These are phyloP conservation scores for Plectranthus barbatus DNA, from an alignment of 257 asterid species.

Conservation along the genomic window DNA sequence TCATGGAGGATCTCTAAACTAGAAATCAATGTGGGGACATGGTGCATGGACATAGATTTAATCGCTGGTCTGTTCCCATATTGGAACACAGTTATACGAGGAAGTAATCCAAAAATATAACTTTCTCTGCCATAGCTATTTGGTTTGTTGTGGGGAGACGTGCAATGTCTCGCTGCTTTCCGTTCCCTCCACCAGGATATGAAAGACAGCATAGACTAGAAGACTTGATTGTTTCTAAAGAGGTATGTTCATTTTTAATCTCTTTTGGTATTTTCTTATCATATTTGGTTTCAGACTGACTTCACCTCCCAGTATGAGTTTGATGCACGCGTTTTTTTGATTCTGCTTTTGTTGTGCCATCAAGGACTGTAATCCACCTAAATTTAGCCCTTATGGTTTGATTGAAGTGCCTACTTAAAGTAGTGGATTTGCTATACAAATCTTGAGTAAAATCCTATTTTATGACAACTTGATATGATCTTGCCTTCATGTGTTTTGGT, in stretches of 20 bases:
- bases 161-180: constrained; percentile 98
- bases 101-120: constrained; percentile 30
- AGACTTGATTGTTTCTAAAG: constrained; percentile 48
- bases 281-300: not conserved
- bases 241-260: constrained; percentile 40
- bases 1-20: constrained; percentile 35
- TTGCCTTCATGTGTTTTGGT: no score
- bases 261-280: not conserved
- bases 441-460: no score
- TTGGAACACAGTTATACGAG: constrained; percentile 37
- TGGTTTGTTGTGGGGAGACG: constrained; percentile 23
- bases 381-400: no score
- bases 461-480: no score
- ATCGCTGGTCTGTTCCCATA: constrained; percentile 38
- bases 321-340: not conserved
- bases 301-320: not conserved
- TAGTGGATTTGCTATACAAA: no score
- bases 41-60: constrained; percentile 57
- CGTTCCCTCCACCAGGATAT: constrained; percentile 93
- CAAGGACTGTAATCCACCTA: not conserved
- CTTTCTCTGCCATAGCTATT: constrained; percentile 19
- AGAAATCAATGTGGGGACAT: constrained; percentile 63
- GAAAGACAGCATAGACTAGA: constrained; percentile 63
- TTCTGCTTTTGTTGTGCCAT: not conserved
- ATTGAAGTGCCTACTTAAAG: no score